These are phyloP conservation scores for Kurtzmaniella fragi DNA, from an alignment of 805 yeast species.

Conservation along the genomic window DNA sequence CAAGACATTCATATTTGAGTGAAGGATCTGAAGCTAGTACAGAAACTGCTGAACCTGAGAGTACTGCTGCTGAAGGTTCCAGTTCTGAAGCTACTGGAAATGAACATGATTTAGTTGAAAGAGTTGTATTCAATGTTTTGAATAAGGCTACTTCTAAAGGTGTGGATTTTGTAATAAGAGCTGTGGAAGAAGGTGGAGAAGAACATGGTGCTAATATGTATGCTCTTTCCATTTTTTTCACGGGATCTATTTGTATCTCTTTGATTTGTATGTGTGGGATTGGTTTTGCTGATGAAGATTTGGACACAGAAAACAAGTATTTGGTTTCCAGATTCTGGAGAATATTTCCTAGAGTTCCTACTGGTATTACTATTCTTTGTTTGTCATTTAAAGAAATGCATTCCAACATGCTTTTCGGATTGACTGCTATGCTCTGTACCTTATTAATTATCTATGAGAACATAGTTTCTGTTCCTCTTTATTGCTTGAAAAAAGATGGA, in stretches of 20 bases:
- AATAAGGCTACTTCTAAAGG: constrained; percentile 1
- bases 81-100: neutral
- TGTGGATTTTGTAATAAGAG: constrained; percentile 4
- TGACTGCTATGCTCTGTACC: constrained; percentile 27
- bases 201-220: constrained; percentile 24
- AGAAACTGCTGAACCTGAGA: neutral
- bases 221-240: constrained; percentile 45
- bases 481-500: constrained; percentile 3
- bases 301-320: constrained; percentile 32
- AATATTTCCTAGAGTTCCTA: constrained; percentile 36
- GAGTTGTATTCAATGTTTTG: neutral
- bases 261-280: constrained; percentile 33
- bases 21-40: too few species aligned
- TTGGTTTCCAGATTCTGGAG: constrained; percentile 31
- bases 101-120: neutral
- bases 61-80: neutral
- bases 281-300: constrained; percentile 41
- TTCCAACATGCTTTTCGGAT: constrained; percentile 39
- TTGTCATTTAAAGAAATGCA: constrained; percentile 40
- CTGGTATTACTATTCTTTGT: constrained; percentile 34
- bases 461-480: constrained; percentile 20
- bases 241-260: constrained; percentile 49
- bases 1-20: neutral
- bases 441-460: constrained; percentile 37
- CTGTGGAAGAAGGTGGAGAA: constrained; percentile 21